These are phyloP conservation scores for Penicillium silybi DNA, from an alignment of 495 filamentous ascomycete species.

Conservation along the genomic window DNA sequence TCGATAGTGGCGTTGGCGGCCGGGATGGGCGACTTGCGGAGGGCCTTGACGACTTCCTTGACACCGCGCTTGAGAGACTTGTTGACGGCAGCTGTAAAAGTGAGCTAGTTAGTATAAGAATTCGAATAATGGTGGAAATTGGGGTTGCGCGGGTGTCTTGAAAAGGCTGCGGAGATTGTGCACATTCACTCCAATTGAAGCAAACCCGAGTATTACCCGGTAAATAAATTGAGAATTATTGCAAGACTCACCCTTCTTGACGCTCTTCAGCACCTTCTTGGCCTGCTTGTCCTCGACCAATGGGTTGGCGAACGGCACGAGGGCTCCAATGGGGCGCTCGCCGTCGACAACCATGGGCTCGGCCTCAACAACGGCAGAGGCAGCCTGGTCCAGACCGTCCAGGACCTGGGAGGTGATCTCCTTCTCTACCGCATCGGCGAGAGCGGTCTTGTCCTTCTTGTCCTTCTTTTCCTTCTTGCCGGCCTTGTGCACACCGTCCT, in stretches of 20 bases:
- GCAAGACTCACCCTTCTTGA: slow-evolving; percentile 76
- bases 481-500: slow-evolving; percentile 68
- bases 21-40: slow-evolving; percentile 75
- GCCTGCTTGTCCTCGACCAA: slow-evolving; percentile 84
- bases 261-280: slow-evolving; percentile 89
- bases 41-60: slow-evolving; percentile 95
- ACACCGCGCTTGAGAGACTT: slow-evolving; percentile 94
- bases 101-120: slow-evolving; percentile 14
- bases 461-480: slow-evolving; percentile 59
- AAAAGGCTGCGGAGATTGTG: background rate
- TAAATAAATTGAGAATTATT: background rate
- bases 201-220: background rate
- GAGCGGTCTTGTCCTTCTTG: slow-evolving; percentile 64
- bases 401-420: slow-evolving; percentile 53
- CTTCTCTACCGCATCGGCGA: slow-evolving; percentile 59
- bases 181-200: background rate
- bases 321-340: slow-evolving; percentile 58
- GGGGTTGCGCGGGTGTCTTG: background rate
- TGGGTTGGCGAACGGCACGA: slow-evolving; percentile 92
- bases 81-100: slow-evolving; percentile 71
- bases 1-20: slow-evolving; percentile 48
- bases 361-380: slow-evolving; percentile 21
- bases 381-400: slow-evolving; percentile 49
- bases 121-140: background rate
- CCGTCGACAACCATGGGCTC: slow-evolving; percentile 41